Evolutionary conservation across 2,329 filamentous ascomycete species (phyloP), one percentile per base, ranked within the genome.

Genomic region (Cryphonectria parasitica): DNA sequence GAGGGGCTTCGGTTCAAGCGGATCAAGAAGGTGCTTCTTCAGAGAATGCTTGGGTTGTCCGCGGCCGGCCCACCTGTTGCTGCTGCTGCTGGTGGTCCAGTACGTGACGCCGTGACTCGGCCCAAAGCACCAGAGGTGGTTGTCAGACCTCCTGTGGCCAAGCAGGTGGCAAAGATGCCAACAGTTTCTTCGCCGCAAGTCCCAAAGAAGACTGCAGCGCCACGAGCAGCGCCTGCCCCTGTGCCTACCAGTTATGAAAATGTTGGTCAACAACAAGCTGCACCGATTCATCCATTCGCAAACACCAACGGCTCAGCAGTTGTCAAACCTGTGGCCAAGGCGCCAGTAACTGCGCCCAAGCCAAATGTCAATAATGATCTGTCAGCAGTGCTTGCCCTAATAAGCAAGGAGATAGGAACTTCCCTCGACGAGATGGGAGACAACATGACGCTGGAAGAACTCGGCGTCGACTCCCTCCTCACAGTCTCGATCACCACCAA

Each of bases 21-120:
- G 28, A 36, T 61, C 56, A 61, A 61, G 28, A 36, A 61, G 17
- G 17, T 17, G 17, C 11, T 70, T 52, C 28, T 69, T 31, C 52
- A 56, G 52, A 56, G 52, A 15, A 28, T 28, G n/a, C n/a, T 56
- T 17, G 52, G 52, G 11, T 3, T 28, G 52, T 25, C 52, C 25
- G 25, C n/a, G 13, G 11, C 25, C 13, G n/a, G 52, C 10, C 25
- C 52, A 28, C 3, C n/a, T 3, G 15, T n/a, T 28, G 10, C 8
- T 28, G 52, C 45, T 39, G 1, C 36, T 43, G 41, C 41, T 49
- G 43, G 19, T 22, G 19, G 19, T 19, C 43, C 43, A 49, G 43
- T 22, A 49, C 43, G 43, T 19, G 43, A 19, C 19, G 43, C 43
- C 19, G 43, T 22, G 19, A 19, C 19, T 5, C 43, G 19, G 17